phyloP scores from a whole-genome alignment of 352 stramenopile genomes.

The Thalassiosira mediterranea region DNA sequence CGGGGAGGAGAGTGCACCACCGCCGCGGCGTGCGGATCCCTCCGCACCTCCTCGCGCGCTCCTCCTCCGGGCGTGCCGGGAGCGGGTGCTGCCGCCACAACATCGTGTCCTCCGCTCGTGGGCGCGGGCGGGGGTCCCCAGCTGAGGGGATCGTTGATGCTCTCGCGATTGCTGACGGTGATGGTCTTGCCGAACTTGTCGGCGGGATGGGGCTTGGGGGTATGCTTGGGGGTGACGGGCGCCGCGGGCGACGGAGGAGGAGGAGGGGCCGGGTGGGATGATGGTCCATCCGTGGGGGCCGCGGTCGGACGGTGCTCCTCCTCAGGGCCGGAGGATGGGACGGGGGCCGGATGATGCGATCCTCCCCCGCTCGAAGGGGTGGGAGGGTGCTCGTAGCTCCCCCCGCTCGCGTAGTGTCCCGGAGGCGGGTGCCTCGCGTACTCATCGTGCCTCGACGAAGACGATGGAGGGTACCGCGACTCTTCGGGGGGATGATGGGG shows the following conservation, averaged over 20 bases:
- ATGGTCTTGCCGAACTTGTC: conserved; percentile 40
- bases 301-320: not conserved
- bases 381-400: not conserved
- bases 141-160: conserved; percentile 8
- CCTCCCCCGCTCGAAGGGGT: not conserved
- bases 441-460: not conserved
- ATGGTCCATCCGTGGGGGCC: too few species aligned
- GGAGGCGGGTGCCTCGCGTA: conserved; percentile 9
- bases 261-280: not conserved
- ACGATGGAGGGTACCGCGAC: conserved; percentile 22
- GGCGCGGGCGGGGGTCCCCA: not conserved
- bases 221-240: not conserved
- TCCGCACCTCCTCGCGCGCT: not conserved
- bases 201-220: conserved; percentile 5
- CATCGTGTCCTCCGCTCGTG: too few species aligned
- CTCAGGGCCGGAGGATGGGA: not conserved
- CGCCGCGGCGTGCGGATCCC: not conserved
- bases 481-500: conserved; percentile 3
- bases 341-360: not conserved
- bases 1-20: not conserved
- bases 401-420: not conserved
- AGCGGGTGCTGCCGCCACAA: not conserved
- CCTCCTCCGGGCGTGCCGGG: not conserved
- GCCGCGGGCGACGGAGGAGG: not conserved
- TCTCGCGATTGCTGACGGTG: conserved; percentile 7